Conservation (phyloP, 768 basidiomycete genomes). For the Mycena floridula region DNA sequence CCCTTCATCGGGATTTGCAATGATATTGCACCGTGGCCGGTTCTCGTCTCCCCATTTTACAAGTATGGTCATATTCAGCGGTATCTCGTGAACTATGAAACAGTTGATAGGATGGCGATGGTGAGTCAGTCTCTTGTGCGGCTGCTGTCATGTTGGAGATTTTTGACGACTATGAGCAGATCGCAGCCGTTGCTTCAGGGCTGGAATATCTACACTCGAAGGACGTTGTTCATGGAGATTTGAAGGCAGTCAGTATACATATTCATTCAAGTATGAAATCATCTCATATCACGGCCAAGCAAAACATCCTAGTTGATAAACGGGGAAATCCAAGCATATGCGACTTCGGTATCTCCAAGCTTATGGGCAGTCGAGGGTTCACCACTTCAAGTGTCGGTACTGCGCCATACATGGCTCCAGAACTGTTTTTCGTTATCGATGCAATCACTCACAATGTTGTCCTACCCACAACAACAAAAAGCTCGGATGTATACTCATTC, state of each 20-base stretch:
- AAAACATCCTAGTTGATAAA: slow-evolving; percentile 17
- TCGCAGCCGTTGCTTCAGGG: slow-evolving; percentile 12
- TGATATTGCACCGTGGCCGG: slow-evolving; percentile 6
- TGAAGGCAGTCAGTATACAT: slow-evolving; percentile 15
- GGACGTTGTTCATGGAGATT: slow-evolving; percentile 16
- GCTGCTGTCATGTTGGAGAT: not conserved
- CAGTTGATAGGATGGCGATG: slow-evolving; percentile 1
- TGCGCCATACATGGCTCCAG: slow-evolving; percentile 15
- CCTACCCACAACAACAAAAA: slow-evolving; percentile 1
- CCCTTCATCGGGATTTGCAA: slow-evolving; percentile 9
- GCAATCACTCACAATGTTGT: not conserved
- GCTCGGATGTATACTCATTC: slow-evolving; percentile 15
- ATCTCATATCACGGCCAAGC: slow-evolving; percentile 3
- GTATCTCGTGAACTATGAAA: slow-evolving; percentile 4
- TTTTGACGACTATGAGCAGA: slow-evolving; percentile 9
- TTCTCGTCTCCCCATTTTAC: slow-evolving; percentile 8
- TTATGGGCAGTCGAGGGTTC: slow-evolving; percentile 5
- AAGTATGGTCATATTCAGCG: slow-evolving; percentile 6
- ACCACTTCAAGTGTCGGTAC: slow-evolving; percentile 10
- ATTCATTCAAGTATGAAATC: not conserved
- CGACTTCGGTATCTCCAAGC: slow-evolving; percentile 17
- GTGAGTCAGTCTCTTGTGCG: not conserved
- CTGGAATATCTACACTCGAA: slow-evolving; percentile 15
- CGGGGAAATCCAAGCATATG: slow-evolving; percentile 10
- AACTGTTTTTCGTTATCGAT: slow-evolving; percentile 7